Conservation (phyloP, 441 rosid species). For the Eutrema salsugineum region DNA sequence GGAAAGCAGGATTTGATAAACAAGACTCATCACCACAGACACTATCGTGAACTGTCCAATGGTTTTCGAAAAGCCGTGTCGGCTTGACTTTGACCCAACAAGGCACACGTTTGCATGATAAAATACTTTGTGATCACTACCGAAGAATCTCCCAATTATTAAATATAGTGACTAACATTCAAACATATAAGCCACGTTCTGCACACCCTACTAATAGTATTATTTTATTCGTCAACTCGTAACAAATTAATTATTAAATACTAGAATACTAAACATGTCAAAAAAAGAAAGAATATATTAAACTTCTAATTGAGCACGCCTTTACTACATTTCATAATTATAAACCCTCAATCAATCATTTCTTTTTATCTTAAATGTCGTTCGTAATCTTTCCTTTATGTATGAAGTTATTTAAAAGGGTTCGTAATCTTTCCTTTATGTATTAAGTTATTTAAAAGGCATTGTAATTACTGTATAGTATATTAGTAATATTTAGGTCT, state of each 20-base stretch:
- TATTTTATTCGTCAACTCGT: not conserved
- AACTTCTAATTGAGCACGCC: not conserved
- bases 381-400: not conserved
- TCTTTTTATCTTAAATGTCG: not conserved
- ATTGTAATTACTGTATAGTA: not conserved
- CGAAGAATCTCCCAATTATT: slow-evolving; percentile 9
- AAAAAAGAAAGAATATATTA: no score
- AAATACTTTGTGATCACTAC: not conserved
- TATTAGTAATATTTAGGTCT: not conserved
- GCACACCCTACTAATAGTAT: slow-evolving; percentile 7
- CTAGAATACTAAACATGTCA: no score
- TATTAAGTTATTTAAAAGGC: not conserved
- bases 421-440: not conserved
- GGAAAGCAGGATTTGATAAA: not conserved
- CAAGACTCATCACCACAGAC: no score
- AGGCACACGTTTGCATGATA: slow-evolving; percentile 17
- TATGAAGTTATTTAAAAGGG: not conserved
- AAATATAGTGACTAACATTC: not conserved
- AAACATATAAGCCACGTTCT: slow-evolving; percentile 28
- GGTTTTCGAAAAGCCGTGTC: slow-evolving; percentile 24
- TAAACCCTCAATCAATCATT: not conserved
- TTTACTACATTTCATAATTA: not conserved
- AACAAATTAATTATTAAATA: not conserved
- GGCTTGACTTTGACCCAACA: slow-evolving; percentile 30
- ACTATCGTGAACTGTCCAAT: slow-evolving; percentile 1